A percentile compares a stretch with the other conserved stretches of the same genome.
These are phyloP conservation scores for Lolium perenne DNA, from an alignment of 176 grass and related monocot genomes.

Conservation along the genomic window DNA sequence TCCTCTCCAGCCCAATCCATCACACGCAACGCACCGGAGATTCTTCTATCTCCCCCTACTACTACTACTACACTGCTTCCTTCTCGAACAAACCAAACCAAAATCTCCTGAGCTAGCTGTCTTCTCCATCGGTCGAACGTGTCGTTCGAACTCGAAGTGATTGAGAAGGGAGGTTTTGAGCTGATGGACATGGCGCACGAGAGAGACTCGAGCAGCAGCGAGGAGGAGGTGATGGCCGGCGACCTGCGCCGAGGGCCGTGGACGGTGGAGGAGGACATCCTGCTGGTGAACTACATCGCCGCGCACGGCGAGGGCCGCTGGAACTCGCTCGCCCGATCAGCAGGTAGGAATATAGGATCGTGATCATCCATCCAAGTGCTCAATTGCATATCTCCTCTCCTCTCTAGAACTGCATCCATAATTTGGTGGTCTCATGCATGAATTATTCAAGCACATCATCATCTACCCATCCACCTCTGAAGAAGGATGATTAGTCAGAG, in stretches of 20 bases:
- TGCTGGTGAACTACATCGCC: constrained; percentile 84
- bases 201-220: constrained; percentile 60
- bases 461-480: neutral
- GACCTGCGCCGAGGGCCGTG: constrained; percentile 86
- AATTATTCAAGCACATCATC: constrained; percentile 8
- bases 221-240: constrained; percentile 65
- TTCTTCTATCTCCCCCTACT: neutral
- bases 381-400: neutral
- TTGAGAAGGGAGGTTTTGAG: neutral
- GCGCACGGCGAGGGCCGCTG: constrained; percentile 89
- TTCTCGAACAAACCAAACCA: constrained; percentile 21
- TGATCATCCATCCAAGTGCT: neutral
- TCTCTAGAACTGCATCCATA: too few species aligned
- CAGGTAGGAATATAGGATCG: constrained; percentile 54
- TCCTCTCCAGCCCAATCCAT: constrained; percentile 67
- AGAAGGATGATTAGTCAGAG: neutral
- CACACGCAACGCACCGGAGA: constrained; percentile 24
- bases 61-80: neutral
- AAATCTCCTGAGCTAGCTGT: constrained; percentile 43
- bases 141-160: neutral
- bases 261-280: constrained; percentile 91
- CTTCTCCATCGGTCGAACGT: constrained; percentile 9
- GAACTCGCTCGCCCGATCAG: constrained; percentile 92
- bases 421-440: neutral
- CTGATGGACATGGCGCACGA: constrained; percentile 60